Base-by-base conservation (phyloP, 352 stramenopile species). In the Phytophthora megakarya region DNA sequence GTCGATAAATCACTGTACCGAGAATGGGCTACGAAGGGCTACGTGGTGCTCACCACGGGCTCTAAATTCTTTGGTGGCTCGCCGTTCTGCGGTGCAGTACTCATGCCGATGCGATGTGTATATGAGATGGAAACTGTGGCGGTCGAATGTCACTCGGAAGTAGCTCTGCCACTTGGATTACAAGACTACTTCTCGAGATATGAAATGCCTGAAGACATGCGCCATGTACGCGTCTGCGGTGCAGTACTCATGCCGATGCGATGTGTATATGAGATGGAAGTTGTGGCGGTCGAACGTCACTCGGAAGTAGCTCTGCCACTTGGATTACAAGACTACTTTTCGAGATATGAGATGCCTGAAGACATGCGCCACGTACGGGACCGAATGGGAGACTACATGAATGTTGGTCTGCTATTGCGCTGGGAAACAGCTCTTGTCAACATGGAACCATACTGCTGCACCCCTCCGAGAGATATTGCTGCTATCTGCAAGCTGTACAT, bases 1-100 rank as follows among this genome's bases (percentile, higher is more conserved):
- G 65, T 93, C 15, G 77, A 93, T 33, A 70, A 73, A 52, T 67
- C 59, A 7, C 53, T 81, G 15, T 88, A 94, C 56, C 73, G 75
- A 49, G 73, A 88, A 64, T 96, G 93, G 62, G 56, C 64, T 3
- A 44, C 59, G 18, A 82, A 80, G 18, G 84, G 85, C 3, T 96
- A 87, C 44, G 53, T 96, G 3, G 86, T 84, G 28, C 73, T 97
- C 13, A 75, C 92, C 19, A 97, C 89, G 3, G 88, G 86, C 25
- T 96, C 86, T 43, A 96, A 96, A 69, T 96, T 95, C 64, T 97
- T 92, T 48, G 86, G 76, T 15, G 89, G 86, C 7, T 87, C 85
- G 0, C 89, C 89, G 3, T 97, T 97, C 62, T 94, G 86, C 44
- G 89, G 89, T 51, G 85, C 83, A 3, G 81, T 96, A 44, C 56